A percentile compares a stretch with the other conserved stretches of the same genome.
These are phyloP conservation scores for Chloranthus sessilifolius DNA, from an alignment of 164 flowering plant species.

Conservation along the genomic window DNA sequence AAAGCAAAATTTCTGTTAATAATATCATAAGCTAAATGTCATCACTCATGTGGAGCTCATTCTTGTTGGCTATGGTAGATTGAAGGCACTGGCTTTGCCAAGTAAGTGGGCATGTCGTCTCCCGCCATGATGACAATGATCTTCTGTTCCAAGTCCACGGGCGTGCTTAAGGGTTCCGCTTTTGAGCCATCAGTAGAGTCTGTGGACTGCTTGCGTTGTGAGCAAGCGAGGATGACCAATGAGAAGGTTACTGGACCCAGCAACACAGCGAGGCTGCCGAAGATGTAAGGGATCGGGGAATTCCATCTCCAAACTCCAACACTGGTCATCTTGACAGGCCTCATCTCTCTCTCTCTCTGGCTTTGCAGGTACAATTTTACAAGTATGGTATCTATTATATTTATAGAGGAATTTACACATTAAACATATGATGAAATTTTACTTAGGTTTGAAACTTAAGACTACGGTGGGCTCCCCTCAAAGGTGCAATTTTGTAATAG, in stretches of 20 bases:
- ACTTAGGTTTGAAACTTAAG: too few species aligned
- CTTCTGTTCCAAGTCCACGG: conserved; percentile 25
- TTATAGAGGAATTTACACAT: too few species aligned
- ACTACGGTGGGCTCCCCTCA: too few species aligned
- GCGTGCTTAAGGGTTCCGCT: not conserved
- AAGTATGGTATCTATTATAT: too few species aligned
- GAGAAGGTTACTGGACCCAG: conserved; percentile 34
- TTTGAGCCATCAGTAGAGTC: not conserved
- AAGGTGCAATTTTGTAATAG: too few species aligned
- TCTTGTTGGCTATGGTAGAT: too few species aligned
- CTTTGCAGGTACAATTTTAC: not conserved
- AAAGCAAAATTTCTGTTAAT: too few species aligned
- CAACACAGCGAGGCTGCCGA: conserved; percentile 24
- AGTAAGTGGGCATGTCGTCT: conserved; percentile 33
- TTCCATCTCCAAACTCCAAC: conserved; percentile 23
- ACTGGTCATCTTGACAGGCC: conserved; percentile 7
- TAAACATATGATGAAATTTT: too few species aligned
- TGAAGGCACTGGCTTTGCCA: conserved; percentile 49
- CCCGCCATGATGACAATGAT: conserved; percentile 58
- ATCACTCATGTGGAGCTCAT: too few species aligned
- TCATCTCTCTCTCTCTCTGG: conserved; percentile 18
- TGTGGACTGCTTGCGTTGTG: conserved; percentile 19
- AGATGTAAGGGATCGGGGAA: conserved; percentile 40
- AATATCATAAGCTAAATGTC: too few species aligned
- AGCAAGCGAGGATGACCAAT: conserved; percentile 36